phyloP scores from a whole-genome alignment of 768 basidiomycete species.

The Podaxis mareebaensis region DNA sequence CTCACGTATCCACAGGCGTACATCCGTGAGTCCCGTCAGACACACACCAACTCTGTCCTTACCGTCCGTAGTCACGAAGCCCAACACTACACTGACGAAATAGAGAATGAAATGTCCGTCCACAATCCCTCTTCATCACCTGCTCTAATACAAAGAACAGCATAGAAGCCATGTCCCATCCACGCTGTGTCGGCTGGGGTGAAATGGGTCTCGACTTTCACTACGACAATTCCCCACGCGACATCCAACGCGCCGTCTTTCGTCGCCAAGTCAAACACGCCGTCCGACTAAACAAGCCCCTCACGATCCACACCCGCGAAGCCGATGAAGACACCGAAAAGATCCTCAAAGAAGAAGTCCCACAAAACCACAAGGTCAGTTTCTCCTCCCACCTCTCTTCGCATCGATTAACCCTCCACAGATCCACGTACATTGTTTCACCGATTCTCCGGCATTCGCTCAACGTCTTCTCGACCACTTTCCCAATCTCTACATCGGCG shows the following conservation, averaged over 20 bases:
- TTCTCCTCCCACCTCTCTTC: background rate
- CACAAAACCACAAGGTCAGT: conserved; percentile 62
- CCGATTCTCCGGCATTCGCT: conserved; percentile 77
- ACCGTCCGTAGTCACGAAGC: conserved; percentile 63
- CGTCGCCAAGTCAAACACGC: conserved; percentile 68
- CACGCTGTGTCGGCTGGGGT: conserved; percentile 85
- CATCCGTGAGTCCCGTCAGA: conserved; percentile 56
- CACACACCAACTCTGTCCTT: background rate
- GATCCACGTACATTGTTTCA: conserved; percentile 91
- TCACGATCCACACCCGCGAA: conserved; percentile 87
- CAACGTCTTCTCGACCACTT: conserved; percentile 71
- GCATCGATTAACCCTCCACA: conserved; percentile 25
- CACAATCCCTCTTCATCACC: background rate
- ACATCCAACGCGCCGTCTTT: conserved; percentile 67
- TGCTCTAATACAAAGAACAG: conserved; percentile 32
- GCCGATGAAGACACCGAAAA: conserved; percentile 81
- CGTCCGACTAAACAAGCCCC: conserved; percentile 66
- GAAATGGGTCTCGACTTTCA: conserved; percentile 90
- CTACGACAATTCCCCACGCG: conserved; percentile 75
- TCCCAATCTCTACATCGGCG: conserved; percentile 80
- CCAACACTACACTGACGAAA: conserved; percentile 60
- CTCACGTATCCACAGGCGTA: conserved; percentile 46
- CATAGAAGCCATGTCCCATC: conserved; percentile 74
- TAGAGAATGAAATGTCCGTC: conserved; percentile 69
- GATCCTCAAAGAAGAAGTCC: conserved; percentile 77